Base-by-base conservation (phyloP, 352 stramenopile species). In the Globisporangium acanthophoron region DNA sequence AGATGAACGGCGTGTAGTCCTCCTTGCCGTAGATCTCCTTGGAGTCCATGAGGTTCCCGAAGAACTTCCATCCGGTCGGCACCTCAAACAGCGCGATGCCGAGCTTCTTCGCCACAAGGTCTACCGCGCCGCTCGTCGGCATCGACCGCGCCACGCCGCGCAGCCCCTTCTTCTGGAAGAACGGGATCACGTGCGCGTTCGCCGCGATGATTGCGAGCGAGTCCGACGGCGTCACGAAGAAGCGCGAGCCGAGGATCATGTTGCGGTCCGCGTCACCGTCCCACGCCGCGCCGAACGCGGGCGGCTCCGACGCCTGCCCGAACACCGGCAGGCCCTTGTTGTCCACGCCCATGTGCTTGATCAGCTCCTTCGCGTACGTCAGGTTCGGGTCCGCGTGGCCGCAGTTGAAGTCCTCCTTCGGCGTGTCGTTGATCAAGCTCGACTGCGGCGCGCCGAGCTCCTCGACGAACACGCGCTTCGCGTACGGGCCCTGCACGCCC, bases 11-110 rank as follows among this genome's bases (percentile, higher is more conserved):
- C 39, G 90, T 97, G 76, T 98, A 99, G 71, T 99, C 94, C 62
- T 97, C 89, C 69, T 97, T 96, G 59, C 88, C 90, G 65, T 97
- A 98, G 50, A 97, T 79, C 41, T 97, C 92, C 62, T 97, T 95
- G 15, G 94, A 98, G 76, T 98, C 95, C 97, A 99, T 99, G 29
- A 99, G 77, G 79, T 99, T 99, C 40, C 97, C 97, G 68, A 99
- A 99, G 77, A 99, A 99, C 81, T 99, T 99, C 97, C 97, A 99
- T 52, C 97, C 97, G 33, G 97, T 99, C 20, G 97, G 97, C 40
- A 98, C 98, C 59, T 98, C 96, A 71, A 99, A 99, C 54, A 95
- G 91, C 16, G 87, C 82, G 60, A 99, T 97, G 50, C 85, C 86
- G 45, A 98, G 76, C 67, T 96, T 96, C 73, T 96, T 86, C 7